Percentiles rank a stretch among this genome's conserved stretches.
Evolutionary conservation across 1,139 yeast species (phyloP).

Genomic region (Maudiozyma humilis): DNA sequence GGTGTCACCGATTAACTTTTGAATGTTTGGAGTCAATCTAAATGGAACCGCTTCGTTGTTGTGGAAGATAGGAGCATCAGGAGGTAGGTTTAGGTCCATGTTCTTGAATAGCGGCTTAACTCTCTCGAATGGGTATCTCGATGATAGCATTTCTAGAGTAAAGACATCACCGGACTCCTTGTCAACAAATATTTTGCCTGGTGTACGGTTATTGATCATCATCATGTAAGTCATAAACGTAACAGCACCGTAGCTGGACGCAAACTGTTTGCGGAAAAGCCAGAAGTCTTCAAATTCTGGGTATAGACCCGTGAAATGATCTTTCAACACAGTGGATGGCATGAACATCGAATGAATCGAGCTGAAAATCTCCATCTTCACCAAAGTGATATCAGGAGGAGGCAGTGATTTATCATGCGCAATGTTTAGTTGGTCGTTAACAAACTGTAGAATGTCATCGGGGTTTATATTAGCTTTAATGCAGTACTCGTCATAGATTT

Average conservation of each 20-base stretch:
- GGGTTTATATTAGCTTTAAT: slow-evolving; percentile 63
- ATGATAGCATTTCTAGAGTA: slow-evolving; percentile 94
- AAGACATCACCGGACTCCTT: slow-evolving; percentile 80
- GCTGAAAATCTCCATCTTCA: slow-evolving; percentile 81
- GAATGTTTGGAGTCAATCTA: slow-evolving; percentile 92
- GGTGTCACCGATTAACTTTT: slow-evolving; percentile 85
- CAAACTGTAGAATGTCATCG: slow-evolving; percentile 84
- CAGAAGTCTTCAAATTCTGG: slow-evolving; percentile 88
- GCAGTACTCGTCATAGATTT: slow-evolving; percentile 84
- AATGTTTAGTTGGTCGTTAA: slow-evolving; percentile 78
- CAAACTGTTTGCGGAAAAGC: slow-evolving; percentile 91
- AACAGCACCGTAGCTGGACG: slow-evolving; percentile 93
- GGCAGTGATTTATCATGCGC: slow-evolving; percentile 91
- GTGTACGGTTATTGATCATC: slow-evolving; percentile 89
- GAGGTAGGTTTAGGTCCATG: slow-evolving; percentile 45
- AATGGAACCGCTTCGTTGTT: slow-evolving; percentile 95
- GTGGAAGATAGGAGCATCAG: slow-evolving; percentile 81
- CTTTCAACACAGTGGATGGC: slow-evolving; percentile 76
- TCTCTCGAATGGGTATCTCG: slow-evolving; percentile 40
- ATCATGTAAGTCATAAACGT: slow-evolving; percentile 89
- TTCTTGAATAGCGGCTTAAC: slow-evolving; percentile 40
- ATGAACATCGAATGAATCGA: slow-evolving; percentile 83
- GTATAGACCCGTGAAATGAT: slow-evolving; percentile 55
- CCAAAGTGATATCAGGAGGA: slow-evolving; percentile 82
- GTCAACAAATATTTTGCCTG: slow-evolving; percentile 83